These are phyloP conservation scores for Phytopythium cucurbitacearum DNA, from an alignment of 352 stramenopile genomes.

Conservation along the genomic window DNA sequence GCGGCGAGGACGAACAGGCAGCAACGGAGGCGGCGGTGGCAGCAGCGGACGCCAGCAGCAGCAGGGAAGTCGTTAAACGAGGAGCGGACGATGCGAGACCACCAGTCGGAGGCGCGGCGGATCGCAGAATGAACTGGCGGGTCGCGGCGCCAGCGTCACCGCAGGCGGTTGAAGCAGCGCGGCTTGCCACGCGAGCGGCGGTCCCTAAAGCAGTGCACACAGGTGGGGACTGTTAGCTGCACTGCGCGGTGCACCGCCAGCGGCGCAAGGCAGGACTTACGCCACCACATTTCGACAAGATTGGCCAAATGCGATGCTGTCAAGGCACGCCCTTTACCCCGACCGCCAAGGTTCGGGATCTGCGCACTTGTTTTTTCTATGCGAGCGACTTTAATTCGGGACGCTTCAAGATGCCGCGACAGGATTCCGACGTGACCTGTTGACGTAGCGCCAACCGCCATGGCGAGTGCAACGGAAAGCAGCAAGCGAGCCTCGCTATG, in stretches of 20 bases:
- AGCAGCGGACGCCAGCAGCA: conserved; percentile 16
- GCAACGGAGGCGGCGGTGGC: conserved; percentile 10
- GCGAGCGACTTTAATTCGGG: background rate
- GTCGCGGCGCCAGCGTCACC: too few species aligned
- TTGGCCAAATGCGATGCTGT: too few species aligned
- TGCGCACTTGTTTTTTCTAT: conserved; percentile 10
- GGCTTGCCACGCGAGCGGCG: background rate
- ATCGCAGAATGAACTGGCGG: background rate
- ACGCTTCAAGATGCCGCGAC: background rate
- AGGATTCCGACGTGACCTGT: conserved; percentile 14
- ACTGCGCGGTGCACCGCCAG: too few species aligned
- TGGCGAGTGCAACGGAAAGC: background rate
- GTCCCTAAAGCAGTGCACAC: too few species aligned
- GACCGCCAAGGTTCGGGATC: conserved; percentile 9
- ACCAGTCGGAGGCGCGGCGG: background rate
- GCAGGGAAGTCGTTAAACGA: conserved; percentile 4
- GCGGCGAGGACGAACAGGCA: conserved; percentile 8
- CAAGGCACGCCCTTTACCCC: too few species aligned
- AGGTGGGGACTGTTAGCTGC: too few species aligned
- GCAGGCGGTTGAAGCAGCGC: conserved; percentile 9
- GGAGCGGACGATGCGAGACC: background rate
- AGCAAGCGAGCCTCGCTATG: too few species aligned
- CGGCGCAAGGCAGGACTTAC: too few species aligned
- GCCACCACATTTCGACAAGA: too few species aligned
- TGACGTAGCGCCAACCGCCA: background rate